Percentiles rank a stretch among this genome's conserved stretches.
Conservation (phyloP, 202 grass and related monocot genomes). For the Tripidium arundinaceum region DNA sequence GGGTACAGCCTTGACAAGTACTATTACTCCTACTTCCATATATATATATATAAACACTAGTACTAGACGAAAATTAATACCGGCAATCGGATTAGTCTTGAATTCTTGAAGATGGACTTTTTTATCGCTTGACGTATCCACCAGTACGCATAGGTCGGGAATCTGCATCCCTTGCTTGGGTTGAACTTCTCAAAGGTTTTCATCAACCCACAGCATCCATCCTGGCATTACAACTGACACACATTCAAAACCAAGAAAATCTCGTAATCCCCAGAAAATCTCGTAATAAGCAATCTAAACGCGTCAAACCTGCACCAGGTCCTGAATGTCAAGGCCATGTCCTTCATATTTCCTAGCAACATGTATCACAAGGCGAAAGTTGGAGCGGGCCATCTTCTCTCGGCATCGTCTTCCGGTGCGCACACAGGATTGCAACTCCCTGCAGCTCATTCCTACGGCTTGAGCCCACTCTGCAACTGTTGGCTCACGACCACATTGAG, state of each 20-base stretch:
- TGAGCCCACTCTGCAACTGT: conserved; percentile 72
- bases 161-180: conserved; percentile 70
- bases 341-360: conserved; percentile 84
- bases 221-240: conserved; percentile 36
- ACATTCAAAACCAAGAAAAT: neutral
- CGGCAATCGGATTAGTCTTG: conserved; percentile 81
- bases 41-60: neutral
- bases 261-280: neutral
- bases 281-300: neutral
- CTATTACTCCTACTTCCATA: neutral
- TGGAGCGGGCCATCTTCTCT: conserved; percentile 87
- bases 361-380: conserved; percentile 85
- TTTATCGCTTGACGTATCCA: conserved; percentile 89
- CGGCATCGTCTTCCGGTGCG: conserved; percentile 55
- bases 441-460: conserved; percentile 69
- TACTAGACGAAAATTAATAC: conserved; percentile 26
- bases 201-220: conserved; percentile 85
- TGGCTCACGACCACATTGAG: conserved; percentile 63
- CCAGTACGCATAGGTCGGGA: conserved; percentile 84
- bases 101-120: conserved; percentile 79
- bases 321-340: conserved; percentile 69
- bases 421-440: conserved; percentile 53
- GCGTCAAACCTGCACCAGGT: conserved; percentile 93
- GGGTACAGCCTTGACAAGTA: neutral
- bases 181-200: conserved; percentile 94